Conservation (phyloP, 1,284 basidiomycete genomes). For the Pseudozyma sp. region DNA sequence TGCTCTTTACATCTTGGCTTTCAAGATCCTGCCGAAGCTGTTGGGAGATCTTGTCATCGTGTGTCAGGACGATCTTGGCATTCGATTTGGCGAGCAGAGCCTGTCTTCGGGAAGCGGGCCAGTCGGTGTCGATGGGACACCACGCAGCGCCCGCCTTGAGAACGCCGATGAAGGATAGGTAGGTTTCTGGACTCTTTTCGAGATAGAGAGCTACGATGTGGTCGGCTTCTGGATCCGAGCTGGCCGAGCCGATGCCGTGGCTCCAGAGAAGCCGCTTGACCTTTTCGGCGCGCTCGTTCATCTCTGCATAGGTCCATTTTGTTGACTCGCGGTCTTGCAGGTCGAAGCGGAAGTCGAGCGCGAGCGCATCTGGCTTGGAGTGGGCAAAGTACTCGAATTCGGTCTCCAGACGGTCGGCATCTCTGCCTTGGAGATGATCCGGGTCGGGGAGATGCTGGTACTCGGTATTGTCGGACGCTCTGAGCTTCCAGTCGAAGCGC, state of each 20-base stretch:
- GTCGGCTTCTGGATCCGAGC: constrained; percentile 27
- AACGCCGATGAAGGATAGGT: constrained; percentile 60
- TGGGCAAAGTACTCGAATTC: constrained; percentile 59
- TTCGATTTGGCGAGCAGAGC: constrained; percentile 66
- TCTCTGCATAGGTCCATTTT: constrained; percentile 57
- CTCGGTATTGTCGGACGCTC: constrained; percentile 49
- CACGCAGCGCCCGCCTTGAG: constrained; percentile 68
- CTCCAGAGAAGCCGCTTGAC: constrained; percentile 51
- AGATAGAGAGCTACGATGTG: constrained; percentile 63
- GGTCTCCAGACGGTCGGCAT: constrained; percentile 45
- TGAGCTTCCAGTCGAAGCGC: constrained; percentile 41
- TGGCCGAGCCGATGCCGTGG: constrained; percentile 48
- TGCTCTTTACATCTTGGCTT: constrained; percentile 30
- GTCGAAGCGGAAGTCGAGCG: constrained; percentile 60
- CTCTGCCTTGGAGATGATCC: constrained; percentile 20
- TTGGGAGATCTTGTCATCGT: constrained; percentile 38
- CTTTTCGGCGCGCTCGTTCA: constrained; percentile 54
- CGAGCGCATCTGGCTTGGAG: constrained; percentile 38
- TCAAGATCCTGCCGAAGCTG: constrained; percentile 41
- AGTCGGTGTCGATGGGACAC: constrained; percentile 69
- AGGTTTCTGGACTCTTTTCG: constrained; percentile 62
- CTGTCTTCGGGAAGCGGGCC: constrained; percentile 63
- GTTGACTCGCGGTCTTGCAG: constrained; percentile 25
- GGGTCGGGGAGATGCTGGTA: constrained; percentile 41
- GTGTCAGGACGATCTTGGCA: constrained; percentile 57